These are phyloP conservation scores for Pseudocercospora vitis DNA, from an alignment of 2,329 filamentous ascomycete species.

Conservation along the genomic window DNA sequence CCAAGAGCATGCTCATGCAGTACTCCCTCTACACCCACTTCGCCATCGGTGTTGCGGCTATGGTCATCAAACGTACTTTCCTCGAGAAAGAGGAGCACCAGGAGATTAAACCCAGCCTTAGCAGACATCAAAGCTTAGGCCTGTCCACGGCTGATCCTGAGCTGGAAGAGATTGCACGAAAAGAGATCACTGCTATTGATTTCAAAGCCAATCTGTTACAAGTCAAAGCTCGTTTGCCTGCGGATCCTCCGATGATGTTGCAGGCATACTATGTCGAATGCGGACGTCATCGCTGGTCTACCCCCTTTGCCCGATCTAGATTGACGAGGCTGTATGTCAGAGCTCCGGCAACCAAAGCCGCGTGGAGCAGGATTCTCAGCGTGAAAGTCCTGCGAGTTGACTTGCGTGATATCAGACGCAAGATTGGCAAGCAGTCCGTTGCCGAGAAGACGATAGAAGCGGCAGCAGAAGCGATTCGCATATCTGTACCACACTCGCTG, in stretches of 20 bases:
- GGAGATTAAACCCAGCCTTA: constrained; percentile 16
- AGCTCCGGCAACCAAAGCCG: constrained; percentile 74
- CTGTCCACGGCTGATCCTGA: constrained; percentile 27
- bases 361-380: constrained; percentile 85
- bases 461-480: constrained; percentile 77
- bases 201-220: constrained; percentile 80
- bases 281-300: constrained; percentile 82
- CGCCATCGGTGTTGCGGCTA: constrained; percentile 75
- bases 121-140: constrained; percentile 26
- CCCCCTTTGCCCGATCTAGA: constrained; percentile 75
- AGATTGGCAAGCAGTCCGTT: constrained; percentile 53
- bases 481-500: constrained; percentile 88
- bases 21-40: constrained; percentile 96
- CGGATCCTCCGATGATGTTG: constrained; percentile 87
- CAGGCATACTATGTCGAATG: constrained; percentile 81
- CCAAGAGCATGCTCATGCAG: constrained; percentile 75
- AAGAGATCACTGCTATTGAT: constrained; percentile 77
- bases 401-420: constrained; percentile 72
- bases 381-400: constrained; percentile 80
- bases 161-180: constrained; percentile 35
- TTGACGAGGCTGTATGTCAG: constrained; percentile 84
- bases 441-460: constrained; percentile 84
- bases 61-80: constrained; percentile 61
- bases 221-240: constrained; percentile 82
- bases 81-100: constrained; percentile 28